Conservation (phyloP, 495 filamentous ascomycete species). For the Hyaloscypha finlandica region DNA sequence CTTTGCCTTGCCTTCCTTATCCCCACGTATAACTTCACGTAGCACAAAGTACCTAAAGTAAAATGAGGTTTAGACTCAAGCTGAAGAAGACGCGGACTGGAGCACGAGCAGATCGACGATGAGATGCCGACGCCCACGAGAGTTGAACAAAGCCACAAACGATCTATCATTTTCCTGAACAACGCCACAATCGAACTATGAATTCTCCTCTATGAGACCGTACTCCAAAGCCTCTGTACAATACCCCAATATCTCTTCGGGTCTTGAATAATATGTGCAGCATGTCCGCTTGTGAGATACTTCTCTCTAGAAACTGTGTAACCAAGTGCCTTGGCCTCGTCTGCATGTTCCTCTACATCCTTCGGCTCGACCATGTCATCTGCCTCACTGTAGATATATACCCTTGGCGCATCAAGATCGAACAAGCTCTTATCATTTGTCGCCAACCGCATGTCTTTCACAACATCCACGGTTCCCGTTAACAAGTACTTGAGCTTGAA, state of each 20-base stretch:
- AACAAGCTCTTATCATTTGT: conserved; percentile 35
- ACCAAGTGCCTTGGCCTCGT: conserved; percentile 80
- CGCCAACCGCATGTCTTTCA: conserved; percentile 32
- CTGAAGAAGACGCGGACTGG: not conserved
- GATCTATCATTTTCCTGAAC: too few relatives aligned
- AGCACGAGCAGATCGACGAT: not conserved
- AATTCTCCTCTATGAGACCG: conserved; percentile 5
- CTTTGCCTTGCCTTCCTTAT: conserved; percentile 4
- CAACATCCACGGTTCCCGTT: conserved; percentile 31
- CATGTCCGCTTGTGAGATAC: conserved; percentile 39
- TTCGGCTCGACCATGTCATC: conserved; percentile 60
- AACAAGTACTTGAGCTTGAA: conserved; percentile 29
- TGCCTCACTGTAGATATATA: conserved; percentile 41
- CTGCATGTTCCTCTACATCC: conserved; percentile 78
- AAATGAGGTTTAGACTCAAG: not conserved
- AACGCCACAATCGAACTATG: too few relatives aligned
- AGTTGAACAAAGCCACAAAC: too few relatives aligned
- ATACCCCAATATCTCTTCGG: conserved; percentile 54
- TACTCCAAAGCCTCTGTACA: conserved; percentile 48
- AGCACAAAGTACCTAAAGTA: not conserved
- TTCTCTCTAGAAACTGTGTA: conserved; percentile 70
- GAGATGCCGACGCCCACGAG: too few relatives aligned
- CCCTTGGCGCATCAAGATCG: conserved; percentile 31
- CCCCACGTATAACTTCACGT: conserved; percentile 3
- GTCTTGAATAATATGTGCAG: conserved; percentile 49